Evolutionary conservation across 2,329 filamentous ascomycete genomes (phyloP).

Genomic region (Sporothrix euskadiensis): DNA sequence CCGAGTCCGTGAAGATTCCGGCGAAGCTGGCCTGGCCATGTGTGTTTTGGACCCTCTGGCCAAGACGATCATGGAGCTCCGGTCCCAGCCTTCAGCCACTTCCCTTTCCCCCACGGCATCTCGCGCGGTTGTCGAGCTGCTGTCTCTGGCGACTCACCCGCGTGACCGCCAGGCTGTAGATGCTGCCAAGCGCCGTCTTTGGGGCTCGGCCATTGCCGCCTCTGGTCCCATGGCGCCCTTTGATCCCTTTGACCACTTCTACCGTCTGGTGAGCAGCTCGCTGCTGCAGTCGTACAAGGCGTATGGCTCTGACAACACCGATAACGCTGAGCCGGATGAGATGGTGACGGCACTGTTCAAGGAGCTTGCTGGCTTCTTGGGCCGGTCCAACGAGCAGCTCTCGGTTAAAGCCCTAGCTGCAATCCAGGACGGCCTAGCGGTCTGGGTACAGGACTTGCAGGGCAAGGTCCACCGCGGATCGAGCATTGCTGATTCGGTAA

Average conservation of each 20-base stretch:
- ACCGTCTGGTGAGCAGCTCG: slow-evolving; percentile 57
- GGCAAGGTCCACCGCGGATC: slow-evolving; percentile 46
- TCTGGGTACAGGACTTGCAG: slow-evolving; percentile 64
- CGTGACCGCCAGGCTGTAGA: slow-evolving; percentile 65
- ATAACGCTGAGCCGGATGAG: slow-evolving; percentile 17
- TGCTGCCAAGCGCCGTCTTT: slow-evolving; percentile 64
- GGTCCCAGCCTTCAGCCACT: slow-evolving; percentile 33
- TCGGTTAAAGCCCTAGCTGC: slow-evolving; percentile 58
- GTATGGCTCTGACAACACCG: slow-evolving; percentile 39
- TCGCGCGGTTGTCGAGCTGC: slow-evolving; percentile 45
- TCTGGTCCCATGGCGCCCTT: slow-evolving; percentile 45
- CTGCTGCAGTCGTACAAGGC: slow-evolving; percentile 55
- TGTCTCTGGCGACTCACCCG: slow-evolving; percentile 55
- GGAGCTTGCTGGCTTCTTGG: slow-evolving; percentile 55
- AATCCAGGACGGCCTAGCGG: slow-evolving; percentile 61
- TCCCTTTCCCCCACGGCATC: slow-evolving; percentile 38
- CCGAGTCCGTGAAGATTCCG: slow-evolving; percentile 62
- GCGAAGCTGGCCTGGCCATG: slow-evolving; percentile 66
- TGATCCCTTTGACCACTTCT: slow-evolving; percentile 67
- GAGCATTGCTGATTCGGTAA: slow-evolving; percentile 48
- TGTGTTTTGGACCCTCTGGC: slow-evolving; percentile 71
- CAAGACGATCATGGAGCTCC: slow-evolving; percentile 50
- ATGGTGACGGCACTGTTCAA: slow-evolving; percentile 52
- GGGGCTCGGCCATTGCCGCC: slow-evolving; percentile 55
- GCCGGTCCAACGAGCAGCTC: slow-evolving; percentile 51